These are phyloP conservation scores for Entophlyctis helioformis DNA, from an alignment of 192 early-diverging fungal genomes.

Conservation along the genomic window DNA sequence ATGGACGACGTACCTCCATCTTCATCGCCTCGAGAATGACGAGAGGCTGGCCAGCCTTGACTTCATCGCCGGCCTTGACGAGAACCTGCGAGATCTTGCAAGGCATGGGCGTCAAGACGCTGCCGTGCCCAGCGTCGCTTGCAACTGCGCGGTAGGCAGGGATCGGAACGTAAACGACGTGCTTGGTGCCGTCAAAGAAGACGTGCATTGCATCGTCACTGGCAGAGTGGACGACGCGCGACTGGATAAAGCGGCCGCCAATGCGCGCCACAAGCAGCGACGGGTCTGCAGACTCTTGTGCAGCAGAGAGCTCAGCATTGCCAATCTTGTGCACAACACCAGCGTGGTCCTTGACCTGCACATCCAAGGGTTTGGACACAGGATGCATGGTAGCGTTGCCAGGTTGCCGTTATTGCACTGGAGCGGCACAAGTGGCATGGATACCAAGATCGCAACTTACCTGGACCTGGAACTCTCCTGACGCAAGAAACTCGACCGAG, in stretches of 20 bases:
- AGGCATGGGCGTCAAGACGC: conserved; percentile 89
- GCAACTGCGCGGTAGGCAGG: conserved; percentile 2
- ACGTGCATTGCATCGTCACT: neutral
- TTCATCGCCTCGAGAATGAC: conserved; percentile 96
- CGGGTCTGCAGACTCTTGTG: too few species aligned
- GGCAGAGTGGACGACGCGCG: neutral
- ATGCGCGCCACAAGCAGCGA: conserved; percentile 41
- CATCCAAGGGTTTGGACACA: too few species aligned
- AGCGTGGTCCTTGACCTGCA: too few species aligned
- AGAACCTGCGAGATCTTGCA: conserved; percentile 81
- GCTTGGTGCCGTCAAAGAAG: conserved; percentile 9
- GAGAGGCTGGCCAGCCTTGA: conserved; percentile 69
- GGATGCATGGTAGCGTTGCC: too few species aligned
- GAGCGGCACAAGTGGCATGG: too few species aligned
- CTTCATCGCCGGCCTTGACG: conserved; percentile 60
- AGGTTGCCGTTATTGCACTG: too few species aligned
- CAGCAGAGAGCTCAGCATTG: too few species aligned
- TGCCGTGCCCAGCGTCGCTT: conserved; percentile 7
- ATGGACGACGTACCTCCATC: conserved; percentile 64
- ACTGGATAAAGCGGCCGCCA: conserved; percentile 33
- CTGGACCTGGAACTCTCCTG: too few species aligned
- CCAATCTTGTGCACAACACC: too few species aligned
- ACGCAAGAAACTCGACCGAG: neutral
- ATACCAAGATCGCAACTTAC: too few species aligned
- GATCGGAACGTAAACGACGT: conserved; percentile 4